Conservation (phyloP, 2,329 filamentous ascomycete species). For the Fusarium ambrosium region DNA sequence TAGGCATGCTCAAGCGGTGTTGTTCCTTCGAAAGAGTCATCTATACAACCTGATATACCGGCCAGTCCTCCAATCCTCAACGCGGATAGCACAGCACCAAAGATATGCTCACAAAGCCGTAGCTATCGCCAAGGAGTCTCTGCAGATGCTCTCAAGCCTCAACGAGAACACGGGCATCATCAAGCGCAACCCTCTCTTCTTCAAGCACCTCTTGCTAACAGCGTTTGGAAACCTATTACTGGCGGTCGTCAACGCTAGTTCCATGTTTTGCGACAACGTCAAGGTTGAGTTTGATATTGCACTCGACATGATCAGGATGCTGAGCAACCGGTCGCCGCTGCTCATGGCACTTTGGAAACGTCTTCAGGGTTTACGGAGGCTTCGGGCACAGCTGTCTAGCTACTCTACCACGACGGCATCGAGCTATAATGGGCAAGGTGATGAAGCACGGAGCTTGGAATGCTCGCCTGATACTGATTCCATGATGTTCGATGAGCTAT, state of each 20-base stretch:
- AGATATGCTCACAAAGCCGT: background rate
- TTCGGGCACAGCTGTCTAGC: background rate
- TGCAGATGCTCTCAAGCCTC: background rate
- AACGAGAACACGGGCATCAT: background rate
- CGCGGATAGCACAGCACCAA: background rate
- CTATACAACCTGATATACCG: background rate
- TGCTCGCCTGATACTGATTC: background rate
- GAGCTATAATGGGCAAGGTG: background rate
- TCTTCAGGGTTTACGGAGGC: background rate
- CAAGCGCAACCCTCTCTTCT: background rate
- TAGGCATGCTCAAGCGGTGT: background rate
- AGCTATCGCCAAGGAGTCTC: background rate
- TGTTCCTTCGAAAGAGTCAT: background rate
- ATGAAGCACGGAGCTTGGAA: background rate
- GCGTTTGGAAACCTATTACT: background rate
- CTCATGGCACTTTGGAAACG: background rate
- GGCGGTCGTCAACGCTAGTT: background rate
- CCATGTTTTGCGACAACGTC: background rate
- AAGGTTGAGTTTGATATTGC: background rate
- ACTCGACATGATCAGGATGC: background rate
- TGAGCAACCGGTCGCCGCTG: background rate
- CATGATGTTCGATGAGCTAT: background rate
- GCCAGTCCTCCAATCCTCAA: background rate
- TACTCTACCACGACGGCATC: background rate
- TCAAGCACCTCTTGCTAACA: background rate